A percentile compares a stretch with the other conserved stretches of the same genome.
Conservation (phyloP, 176 grass and related monocot genomes). For the Canna indica region DNA sequence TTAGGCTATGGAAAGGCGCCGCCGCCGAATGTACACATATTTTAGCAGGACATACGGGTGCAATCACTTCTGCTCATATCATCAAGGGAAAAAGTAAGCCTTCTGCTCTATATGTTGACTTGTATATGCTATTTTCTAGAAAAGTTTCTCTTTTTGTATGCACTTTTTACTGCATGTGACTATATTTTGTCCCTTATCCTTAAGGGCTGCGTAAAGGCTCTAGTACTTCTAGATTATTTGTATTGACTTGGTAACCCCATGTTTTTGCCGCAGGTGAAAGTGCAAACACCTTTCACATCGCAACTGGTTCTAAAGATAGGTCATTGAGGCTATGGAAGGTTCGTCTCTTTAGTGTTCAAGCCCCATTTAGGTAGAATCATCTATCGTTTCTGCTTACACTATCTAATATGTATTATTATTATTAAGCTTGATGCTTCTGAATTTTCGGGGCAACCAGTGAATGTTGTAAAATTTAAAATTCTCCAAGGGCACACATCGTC, state of each 20-base stretch:
- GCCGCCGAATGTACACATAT: constrained; percentile 48
- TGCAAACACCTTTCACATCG: constrained; percentile 48
- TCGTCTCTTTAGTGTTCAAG: constrained; percentile 4
- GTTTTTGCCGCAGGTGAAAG: constrained; percentile 39
- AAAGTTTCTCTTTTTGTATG: neutral
- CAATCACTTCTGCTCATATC: constrained; percentile 56
- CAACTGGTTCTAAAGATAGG: constrained; percentile 83
- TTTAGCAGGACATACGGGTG: constrained; percentile 65
- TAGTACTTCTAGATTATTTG: neutral
- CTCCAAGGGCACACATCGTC: constrained; percentile 56
- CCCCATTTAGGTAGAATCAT: constrained; percentile 6
- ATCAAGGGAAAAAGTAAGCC: constrained; percentile 45
- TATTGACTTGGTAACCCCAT: neutral
- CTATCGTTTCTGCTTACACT: constrained; percentile 11
- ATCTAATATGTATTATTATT: constrained; percentile 22
- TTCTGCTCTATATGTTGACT: neutral
- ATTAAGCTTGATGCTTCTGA: constrained; percentile 46
- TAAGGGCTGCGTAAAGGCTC: too few species aligned
- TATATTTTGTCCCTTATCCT: neutral
- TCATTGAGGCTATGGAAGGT: constrained; percentile 81
- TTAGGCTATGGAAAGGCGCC: constrained; percentile 74
- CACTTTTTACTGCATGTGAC: neutral
- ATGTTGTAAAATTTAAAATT: constrained; percentile 66
- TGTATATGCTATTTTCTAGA: neutral
- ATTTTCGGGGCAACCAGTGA: constrained; percentile 34